Evolutionary conservation across 192 early-diverging fungal genomes (phyloP), one percentile per base, ranked within the genome.

Genomic region (Backusella australiensis): DNA sequence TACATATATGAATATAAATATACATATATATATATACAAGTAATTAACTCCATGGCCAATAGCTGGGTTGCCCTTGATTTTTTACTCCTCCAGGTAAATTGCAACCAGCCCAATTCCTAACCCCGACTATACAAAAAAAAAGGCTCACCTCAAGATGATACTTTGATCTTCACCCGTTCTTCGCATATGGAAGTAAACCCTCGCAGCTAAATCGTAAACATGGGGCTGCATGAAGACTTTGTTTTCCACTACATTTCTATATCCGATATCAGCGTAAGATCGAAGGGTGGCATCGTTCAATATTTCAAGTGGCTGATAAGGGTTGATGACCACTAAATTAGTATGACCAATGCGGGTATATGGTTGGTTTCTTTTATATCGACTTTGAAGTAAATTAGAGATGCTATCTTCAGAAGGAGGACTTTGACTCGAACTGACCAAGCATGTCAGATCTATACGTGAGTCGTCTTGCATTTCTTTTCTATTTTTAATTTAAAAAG

Each of bases 111-210:
- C 69, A 44, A 71, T 39, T 71, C 69, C 23, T 71, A 71, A 44
- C 69, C 69, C 69, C 69, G 69, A 71, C 67, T 23, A 49, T 9
- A 59, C 17, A 35, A 66, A 69, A 52, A 66, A 35, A 63, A 67
- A 74, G 32, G 8, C 66, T 75, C 85, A 85, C 90, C 88, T 92
- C 56, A 94, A 82, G 15, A 95, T 77, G 23, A 95, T 83, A 65
- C 84, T 82, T 77, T 95, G 93, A 82, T 95, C 93, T 78, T 94
- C 89, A 14, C 90, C 91, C 17, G 89, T 86, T 69, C 92, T 80
- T 70, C 93, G 81, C 83, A 95, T 82, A 69, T 93, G 92, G 69
- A 91, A 85, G 76, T 95, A 95, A 4, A 92, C 86, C 34, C 84
- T 88, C 32, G 89, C 87, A 9, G 91, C 93, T 23, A 94, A 80